Base-by-base conservation (phyloP, 495 filamentous ascomycete genomes). In the Venustampulla echinocandica region DNA sequence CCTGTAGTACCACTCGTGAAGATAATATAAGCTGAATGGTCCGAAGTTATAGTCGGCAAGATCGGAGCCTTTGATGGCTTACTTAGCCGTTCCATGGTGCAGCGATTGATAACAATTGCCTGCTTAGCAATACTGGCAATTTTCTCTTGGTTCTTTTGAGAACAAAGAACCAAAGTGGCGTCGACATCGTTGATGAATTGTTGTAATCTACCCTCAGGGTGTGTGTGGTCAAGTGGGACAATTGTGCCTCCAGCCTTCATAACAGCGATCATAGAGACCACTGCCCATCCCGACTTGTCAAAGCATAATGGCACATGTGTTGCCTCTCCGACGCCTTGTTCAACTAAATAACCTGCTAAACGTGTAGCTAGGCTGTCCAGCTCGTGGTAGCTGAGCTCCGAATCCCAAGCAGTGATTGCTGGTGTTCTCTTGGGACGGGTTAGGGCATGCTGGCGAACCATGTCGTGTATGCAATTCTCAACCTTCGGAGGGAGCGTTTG, bases 201-300 rank as follows among this genome's bases (percentile, higher is more conserved):
- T 49, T 33, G 24, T 36, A 42, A 35, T 18, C 46, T 1, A n/a
- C 20, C 41, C 20, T 36, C 15, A 14, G 46, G 46, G 21, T 49
- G 75, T 3, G 62, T 64, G 10, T 75, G 70, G 42, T 79, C 75
- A 4, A 80, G 58, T 11, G 71, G 71, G n/a, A 79, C 74, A 49
- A 59, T 58, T 15, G 51, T 64, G 10, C 57, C 68, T n/a, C 70
- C 69, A 14, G 71, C 62, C 35, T 65, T 65, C 19, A 72, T 30
- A 4, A 71, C 50, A 2, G 59, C 70, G 7, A 75, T 43, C 14
- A 68, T 59, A 2, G 67, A 56, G 13, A 74, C 63, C 9, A 65
- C 39, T 9, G 58, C 60, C 67, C 65, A 66, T 22, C 48, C 55
- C 5, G 69, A 73, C 54, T 75, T 75, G 32, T 73, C 63, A 15